These are phyloP conservation scores for Magnusiomyces tetraspermus DNA, from an alignment of 1,139 yeast species.

Conservation along the genomic window DNA sequence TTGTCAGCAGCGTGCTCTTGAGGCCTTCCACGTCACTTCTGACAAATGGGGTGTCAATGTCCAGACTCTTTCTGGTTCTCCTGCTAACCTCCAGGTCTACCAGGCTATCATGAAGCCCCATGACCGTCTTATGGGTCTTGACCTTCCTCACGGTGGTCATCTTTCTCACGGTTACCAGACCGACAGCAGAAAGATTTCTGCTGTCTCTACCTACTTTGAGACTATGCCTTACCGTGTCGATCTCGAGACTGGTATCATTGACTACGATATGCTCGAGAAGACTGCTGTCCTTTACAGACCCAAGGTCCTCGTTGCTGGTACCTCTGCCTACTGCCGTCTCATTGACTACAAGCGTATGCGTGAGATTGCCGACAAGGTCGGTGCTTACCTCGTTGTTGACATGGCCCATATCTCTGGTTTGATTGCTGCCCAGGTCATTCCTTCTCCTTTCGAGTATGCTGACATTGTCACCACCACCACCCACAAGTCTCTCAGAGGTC, in stretches of 20 bases:
- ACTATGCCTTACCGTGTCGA: conserved; percentile 94
- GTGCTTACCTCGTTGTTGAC: conserved; percentile 84
- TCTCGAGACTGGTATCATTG: conserved; percentile 78
- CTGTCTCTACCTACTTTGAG: conserved; percentile 86
- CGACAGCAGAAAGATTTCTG: conserved; percentile 76
- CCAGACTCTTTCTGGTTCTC: conserved; percentile 89
- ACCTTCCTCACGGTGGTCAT: conserved; percentile 96
- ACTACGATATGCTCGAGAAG: conserved; percentile 79
- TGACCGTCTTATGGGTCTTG: conserved; percentile 93
- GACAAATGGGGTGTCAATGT: conserved; percentile 93
- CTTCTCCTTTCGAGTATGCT: conserved; percentile 87
- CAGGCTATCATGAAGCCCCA: conserved; percentile 86
- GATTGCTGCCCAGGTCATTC: conserved; percentile 86
- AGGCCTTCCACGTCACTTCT: conserved; percentile 68
- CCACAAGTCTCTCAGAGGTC: conserved; percentile 94
- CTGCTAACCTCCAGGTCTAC: conserved; percentile 90
- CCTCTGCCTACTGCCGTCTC: conserved; percentile 88
- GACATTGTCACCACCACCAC: conserved; percentile 97
- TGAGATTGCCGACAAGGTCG: conserved; percentile 83
- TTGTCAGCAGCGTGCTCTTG: conserved; percentile 86
- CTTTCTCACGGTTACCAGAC: conserved; percentile 95
- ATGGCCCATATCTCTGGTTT: conserved; percentile 97
- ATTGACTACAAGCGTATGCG: conserved; percentile 86
- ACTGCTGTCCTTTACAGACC: conserved; percentile 86
- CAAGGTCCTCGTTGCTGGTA: conserved; percentile 90